Evolutionary conservation across 108 stramenopile species (phyloP).

Genomic region (Nitzschia putrida): DNA sequence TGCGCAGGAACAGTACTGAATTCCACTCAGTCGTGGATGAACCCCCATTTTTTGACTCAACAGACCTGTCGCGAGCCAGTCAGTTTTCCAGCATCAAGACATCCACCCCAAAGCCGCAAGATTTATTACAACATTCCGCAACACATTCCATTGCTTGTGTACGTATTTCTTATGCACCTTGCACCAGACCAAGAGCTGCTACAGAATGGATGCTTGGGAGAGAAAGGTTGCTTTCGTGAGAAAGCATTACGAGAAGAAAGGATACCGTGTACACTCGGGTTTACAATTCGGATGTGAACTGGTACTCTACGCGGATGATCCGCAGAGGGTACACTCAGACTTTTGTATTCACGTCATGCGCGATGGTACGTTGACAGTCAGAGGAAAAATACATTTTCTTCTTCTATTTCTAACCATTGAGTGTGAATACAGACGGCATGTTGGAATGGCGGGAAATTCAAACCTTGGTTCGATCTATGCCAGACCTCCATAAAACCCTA

Average conservation of each 20-base stretch:
- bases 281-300: constrained; percentile 87
- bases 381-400: background rate
- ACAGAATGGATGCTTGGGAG: constrained; percentile 23
- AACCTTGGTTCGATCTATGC: constrained; percentile 78
- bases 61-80: no score
- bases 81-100: no score
- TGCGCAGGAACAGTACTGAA: no score
- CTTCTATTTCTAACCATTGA: background rate
- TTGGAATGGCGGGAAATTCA: constrained; percentile 84
- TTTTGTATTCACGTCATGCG: constrained; percentile 83
- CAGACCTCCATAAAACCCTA: constrained; percentile 82
- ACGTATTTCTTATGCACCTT: no score
- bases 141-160: no score
- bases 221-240: constrained; percentile 58
- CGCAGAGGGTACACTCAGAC: constrained; percentile 78
- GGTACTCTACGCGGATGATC: constrained; percentile 85
- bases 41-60: no score
- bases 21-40: no score
- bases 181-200: background rate
- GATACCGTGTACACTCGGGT: constrained; percentile 88
- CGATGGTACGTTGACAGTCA: constrained; percentile 34
- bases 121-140: no score
- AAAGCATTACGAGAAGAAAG: constrained; percentile 64
- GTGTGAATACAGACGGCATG: constrained; percentile 43
- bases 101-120: no score